These are phyloP conservation scores for Metrosideros polymorpha DNA, from an alignment of 441 rosid species.

Conservation along the genomic window DNA sequence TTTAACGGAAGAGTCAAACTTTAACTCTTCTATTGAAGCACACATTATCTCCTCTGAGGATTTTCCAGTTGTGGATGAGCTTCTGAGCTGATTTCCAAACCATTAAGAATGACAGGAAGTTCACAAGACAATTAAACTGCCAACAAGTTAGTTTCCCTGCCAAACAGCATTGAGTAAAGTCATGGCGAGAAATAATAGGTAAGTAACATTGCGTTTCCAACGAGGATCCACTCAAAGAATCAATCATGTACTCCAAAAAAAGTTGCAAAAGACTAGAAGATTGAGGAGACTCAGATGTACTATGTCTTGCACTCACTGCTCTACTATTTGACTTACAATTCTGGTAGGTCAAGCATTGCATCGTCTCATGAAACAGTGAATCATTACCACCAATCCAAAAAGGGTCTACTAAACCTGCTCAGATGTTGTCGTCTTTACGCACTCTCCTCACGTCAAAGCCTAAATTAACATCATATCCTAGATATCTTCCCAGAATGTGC, in stretches of 20 bases:
- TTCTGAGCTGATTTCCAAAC: constrained; percentile 99
- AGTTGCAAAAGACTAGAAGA: neutral
- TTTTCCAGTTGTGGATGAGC: constrained; percentile 88
- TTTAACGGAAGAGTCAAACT: neutral
- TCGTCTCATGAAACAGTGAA: neutral
- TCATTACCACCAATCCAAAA: neutral
- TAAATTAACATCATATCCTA: neutral
- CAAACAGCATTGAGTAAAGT: neutral
- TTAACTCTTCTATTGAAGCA: neutral
- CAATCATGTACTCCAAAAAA: neutral
- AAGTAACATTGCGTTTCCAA: neutral
- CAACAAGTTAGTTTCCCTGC: neutral
- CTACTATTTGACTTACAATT: neutral
- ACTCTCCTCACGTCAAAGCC: neutral
- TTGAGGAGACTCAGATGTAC: neutral
- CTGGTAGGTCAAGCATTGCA: neutral
- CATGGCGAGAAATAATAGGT: neutral
- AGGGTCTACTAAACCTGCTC: neutral
- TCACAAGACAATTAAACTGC: neutral
- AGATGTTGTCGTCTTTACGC: neutral
- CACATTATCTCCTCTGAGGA: constrained; percentile 91
- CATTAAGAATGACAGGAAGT: constrained; percentile 21
- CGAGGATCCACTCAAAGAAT: neutral
- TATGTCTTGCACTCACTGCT: neutral
- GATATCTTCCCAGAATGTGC: neutral